These are phyloP conservation scores for Licmophora abbreviata DNA, from an alignment of 108 stramenopile genomes.

Conservation along the genomic window DNA sequence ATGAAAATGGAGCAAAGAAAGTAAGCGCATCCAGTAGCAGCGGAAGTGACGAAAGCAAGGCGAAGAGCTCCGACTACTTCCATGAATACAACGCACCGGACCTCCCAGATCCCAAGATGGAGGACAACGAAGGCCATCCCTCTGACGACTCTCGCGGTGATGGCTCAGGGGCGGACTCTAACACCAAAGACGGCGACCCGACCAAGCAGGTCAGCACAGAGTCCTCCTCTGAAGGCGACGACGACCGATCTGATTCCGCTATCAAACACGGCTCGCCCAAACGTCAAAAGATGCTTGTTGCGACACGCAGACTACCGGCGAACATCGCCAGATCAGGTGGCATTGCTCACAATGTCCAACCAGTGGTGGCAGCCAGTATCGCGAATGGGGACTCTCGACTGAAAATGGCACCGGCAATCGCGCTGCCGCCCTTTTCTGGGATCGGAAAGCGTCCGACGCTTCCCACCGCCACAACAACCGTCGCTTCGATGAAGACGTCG, in stretches of 20 bases:
- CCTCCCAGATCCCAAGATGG: conserved; percentile 58
- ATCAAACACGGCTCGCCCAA: background rate
- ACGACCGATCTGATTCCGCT: conserved; percentile 7
- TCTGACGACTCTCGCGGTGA: conserved; percentile 35
- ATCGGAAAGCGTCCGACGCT: conserved; percentile 41
- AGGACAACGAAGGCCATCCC: conserved; percentile 31
- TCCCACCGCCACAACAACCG: no score
- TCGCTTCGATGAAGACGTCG: no score
- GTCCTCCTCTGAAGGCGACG: conserved; percentile 60
- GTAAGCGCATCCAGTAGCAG: conserved; percentile 55
- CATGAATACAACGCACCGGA: conserved; percentile 77
- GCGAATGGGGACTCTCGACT: conserved; percentile 35
- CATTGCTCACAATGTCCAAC: conserved; percentile 57
- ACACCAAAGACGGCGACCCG: conserved; percentile 26
- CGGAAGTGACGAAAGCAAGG: conserved; percentile 18
- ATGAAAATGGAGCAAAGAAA: conserved; percentile 35
- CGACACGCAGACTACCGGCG: conserved; percentile 28
- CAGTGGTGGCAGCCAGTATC: conserved; percentile 5
- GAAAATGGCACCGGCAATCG: conserved; percentile 46
- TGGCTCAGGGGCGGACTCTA: conserved; percentile 36
- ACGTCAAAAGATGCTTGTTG: no score
- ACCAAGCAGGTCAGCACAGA: conserved; percentile 58
- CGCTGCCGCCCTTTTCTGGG: conserved; percentile 75
- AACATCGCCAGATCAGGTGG: conserved; percentile 75
- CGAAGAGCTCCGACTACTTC: conserved; percentile 35